Evolutionary conservation across 2,329 filamentous ascomycete species (phyloP), one percentile per base, ranked within the genome.

Genomic region (Epichloe hybrida): DNA sequence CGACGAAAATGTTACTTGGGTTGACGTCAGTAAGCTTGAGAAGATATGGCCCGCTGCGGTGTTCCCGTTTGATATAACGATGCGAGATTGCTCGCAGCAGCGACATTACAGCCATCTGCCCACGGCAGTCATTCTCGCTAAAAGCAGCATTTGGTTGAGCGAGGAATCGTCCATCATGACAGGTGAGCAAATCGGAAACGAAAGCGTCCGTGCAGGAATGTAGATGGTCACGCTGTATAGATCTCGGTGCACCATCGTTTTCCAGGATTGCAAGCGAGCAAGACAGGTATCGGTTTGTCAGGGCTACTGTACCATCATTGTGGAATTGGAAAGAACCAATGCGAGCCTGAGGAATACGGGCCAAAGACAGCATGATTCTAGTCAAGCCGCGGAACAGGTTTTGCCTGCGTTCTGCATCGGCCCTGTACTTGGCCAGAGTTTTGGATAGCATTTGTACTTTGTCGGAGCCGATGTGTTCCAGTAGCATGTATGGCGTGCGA

Each of bases 1-100:
- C 59, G 15, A 65, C 59, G 27, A 66, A 62, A 4, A 65, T 64
- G 48, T 71, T 71, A 37, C 62, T 65, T 34, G 61, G 55, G 45
- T 68, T 66, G 15, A 69, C 50, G 51, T 71, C 65, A 23, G 62
- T 67, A 1, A 71, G 58, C 1, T 48, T 56, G 34, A 62, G 55
- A 20, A 61, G 49, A 48, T 66, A 69, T 5, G 63, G 65, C 2
- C 65, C 63, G 17, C 61, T 45, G 4, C 62, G 56, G 12, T 55
- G 50, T 12, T 58, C 50, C 4, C 55, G 52, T 13, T 49, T 50
- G 20, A 59, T 52, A 12, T 59, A 63, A 5, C 54, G 52, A 11
- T 55, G 56, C 15, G 42, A 27, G 9, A 45, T 4, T 17, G 42
- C 27, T 17, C 42, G 27, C 13, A 36, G 21, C 0, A 5, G 5